A percentile compares a stretch with the other conserved stretches of the same genome.
Conservation (phyloP, 768 basidiomycete species). For the Udeniomyces megalosporus region DNA sequence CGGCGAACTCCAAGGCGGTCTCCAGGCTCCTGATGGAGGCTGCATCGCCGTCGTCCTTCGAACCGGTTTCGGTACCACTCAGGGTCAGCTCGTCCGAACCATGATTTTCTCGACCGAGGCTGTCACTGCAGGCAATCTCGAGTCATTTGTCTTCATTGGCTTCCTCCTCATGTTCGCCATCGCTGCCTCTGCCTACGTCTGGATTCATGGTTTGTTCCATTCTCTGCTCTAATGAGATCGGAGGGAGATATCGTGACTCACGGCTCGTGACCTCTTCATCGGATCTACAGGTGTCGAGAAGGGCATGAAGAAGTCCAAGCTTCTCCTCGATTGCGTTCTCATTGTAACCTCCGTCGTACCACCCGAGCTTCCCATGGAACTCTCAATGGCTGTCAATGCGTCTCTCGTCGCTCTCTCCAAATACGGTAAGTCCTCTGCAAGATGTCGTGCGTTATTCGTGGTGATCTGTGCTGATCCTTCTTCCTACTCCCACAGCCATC, state of each 20-base stretch:
- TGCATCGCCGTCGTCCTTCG: constrained; percentile 83
- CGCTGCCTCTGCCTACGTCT: constrained; percentile 95
- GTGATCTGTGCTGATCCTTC: background rate
- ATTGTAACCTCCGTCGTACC: constrained; percentile 97
- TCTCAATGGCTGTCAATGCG: constrained; percentile 88
- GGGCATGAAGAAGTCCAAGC: constrained; percentile 82
- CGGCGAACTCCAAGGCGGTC: constrained; percentile 24
- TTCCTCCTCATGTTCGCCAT: constrained; percentile 95
- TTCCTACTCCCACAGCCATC: too few relatives aligned
- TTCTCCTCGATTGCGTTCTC: constrained; percentile 83
- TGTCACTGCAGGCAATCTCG: constrained; percentile 86
- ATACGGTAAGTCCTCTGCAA: constrained; percentile 61
- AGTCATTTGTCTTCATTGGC: constrained; percentile 93
- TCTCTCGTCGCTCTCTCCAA: constrained; percentile 86
- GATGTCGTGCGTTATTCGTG: background rate
- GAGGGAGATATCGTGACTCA: background rate
- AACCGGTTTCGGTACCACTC: constrained; percentile 93
- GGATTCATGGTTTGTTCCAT: constrained; percentile 60
- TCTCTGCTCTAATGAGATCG: background rate
- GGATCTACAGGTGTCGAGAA: constrained; percentile 60
- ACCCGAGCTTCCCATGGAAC: constrained; percentile 94
- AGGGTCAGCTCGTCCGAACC: constrained; percentile 90
- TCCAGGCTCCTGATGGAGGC: constrained; percentile 59
- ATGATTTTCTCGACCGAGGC: constrained; percentile 99
- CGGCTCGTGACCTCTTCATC: too few relatives aligned